These are phyloP conservation scores for Choiromyces venosus DNA, from an alignment of 495 filamentous ascomycete genomes.

Conservation along the genomic window DNA sequence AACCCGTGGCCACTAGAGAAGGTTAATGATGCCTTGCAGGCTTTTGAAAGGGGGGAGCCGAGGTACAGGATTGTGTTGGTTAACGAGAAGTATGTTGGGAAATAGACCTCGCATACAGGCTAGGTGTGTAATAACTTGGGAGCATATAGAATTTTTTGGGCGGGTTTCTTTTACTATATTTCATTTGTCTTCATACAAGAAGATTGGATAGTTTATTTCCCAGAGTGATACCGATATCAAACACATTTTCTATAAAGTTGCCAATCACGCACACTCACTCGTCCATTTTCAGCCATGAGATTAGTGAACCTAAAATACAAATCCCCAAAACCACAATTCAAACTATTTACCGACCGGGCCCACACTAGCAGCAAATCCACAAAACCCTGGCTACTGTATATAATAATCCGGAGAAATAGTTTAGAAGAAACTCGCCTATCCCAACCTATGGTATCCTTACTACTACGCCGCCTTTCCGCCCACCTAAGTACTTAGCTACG, in stretches of 20 bases:
- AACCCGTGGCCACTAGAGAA: slow-evolving; percentile 60
- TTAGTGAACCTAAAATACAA: too few relatives aligned
- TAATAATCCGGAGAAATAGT: too few relatives aligned
- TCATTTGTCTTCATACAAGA: neutral
- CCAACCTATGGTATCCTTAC: neutral
- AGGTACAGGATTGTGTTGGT: slow-evolving; percentile 70
- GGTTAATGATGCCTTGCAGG: slow-evolving; percentile 32
- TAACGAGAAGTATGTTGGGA: slow-evolving; percentile 52
- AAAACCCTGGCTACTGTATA: too few relatives aligned
- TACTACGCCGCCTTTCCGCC: neutral
- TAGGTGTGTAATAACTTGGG: neutral
- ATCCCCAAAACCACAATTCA: too few relatives aligned
- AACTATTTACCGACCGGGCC: too few relatives aligned
- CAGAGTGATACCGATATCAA: neutral
- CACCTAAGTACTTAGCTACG: too few relatives aligned
- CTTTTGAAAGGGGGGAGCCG: slow-evolving; percentile 41
- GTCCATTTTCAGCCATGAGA: neutral
- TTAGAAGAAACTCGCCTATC: too few relatives aligned
- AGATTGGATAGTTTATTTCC: neutral
- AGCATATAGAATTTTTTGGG: neutral
- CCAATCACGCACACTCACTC: neutral
- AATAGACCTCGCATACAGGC: slow-evolving; percentile 7
- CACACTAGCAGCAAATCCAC: too few relatives aligned
- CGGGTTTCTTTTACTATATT: neutral
- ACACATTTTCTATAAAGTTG: neutral